A percentile compares a stretch with the other conserved stretches of the same genome.
Evolutionary conservation across 768 basidiomycete species (phyloP).

Genomic region (Russula brevipes): DNA sequence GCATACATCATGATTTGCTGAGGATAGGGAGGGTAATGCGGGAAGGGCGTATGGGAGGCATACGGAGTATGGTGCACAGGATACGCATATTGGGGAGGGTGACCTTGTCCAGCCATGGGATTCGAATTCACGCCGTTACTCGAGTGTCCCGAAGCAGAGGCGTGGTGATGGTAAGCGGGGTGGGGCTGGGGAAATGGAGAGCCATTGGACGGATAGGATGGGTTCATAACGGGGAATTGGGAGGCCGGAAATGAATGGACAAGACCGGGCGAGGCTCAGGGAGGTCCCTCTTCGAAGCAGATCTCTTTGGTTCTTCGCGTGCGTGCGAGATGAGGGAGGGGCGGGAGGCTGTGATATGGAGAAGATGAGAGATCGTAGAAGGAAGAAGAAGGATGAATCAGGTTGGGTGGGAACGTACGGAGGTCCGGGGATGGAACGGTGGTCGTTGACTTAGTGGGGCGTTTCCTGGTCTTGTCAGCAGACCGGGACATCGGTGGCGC

Average conservation of each 20-base stretch:
- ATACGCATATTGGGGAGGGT: slow-evolving; percentile 47
- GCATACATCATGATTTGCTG: slow-evolving; percentile 67
- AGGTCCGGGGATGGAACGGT: slow-evolving; percentile 22
- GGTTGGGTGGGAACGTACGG: slow-evolving; percentile 17
- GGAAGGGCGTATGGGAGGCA: slow-evolving; percentile 42
- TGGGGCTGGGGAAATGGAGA: slow-evolving; percentile 44
- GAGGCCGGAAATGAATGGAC: slow-evolving; percentile 50
- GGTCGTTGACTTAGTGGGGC: slow-evolving; percentile 16
- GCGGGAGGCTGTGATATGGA: slow-evolving; percentile 16
- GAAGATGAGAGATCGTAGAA: slow-evolving; percentile 6
- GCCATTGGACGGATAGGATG: slow-evolving; percentile 58
- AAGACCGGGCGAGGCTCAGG: slow-evolving; percentile 36
- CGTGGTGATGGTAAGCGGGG: slow-evolving; percentile 33
- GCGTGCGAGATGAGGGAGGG: slow-evolving; percentile 32
- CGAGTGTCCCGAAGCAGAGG: slow-evolving; percentile 33
- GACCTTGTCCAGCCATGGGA: slow-evolving; percentile 38
- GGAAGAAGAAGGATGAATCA: slow-evolving; percentile 13
- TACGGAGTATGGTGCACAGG: slow-evolving; percentile 30
- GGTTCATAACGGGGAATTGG: slow-evolving; percentile 62
- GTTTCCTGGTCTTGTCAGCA: slow-evolving; percentile 23
- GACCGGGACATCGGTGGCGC: slow-evolving; percentile 18
- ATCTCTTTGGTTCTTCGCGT: slow-evolving; percentile 29
- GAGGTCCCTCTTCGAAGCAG: slow-evolving; percentile 29
- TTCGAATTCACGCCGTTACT: slow-evolving; percentile 37
- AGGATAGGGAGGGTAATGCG: slow-evolving; percentile 46